Evolutionary conservation across 768 basidiomycete species (phyloP), one percentile per base, ranked within the genome.

Genomic region (Nidula microcarpa): DNA sequence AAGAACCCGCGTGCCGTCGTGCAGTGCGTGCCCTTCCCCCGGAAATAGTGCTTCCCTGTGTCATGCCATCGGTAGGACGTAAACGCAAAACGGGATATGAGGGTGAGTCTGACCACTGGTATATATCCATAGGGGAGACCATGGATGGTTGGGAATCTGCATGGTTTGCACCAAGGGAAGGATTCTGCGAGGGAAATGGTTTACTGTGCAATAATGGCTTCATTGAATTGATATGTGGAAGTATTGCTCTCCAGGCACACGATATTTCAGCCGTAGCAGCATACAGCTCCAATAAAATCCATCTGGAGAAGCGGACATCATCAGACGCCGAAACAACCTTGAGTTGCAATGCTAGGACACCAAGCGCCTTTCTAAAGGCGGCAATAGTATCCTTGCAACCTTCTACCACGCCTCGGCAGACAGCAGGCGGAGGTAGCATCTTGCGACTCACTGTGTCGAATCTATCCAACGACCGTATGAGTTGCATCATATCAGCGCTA

Each of bases 1-100:
- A 98, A 3, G 94, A 96, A n/a, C 94, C 94, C 5, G 91, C 94
- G 66, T 96, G 90, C 36, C 94, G 78, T 43, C 94, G 78, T 18
- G 82, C 78, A 47, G 80, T 85, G 30, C 84, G 83, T 23, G 67
- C 68, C 55, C 78, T 76, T 52, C 69, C 77, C 53, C 52, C 59
- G 39, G 48, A 53, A 8, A 36, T 47, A 23, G 56, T 54, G 56
- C 53, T 64, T 17, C 60, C 66, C 49, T 43, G 58, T 45, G 33
- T 59, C 53, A 8, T 57, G 33, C 48, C 57, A 14, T 60, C 69
- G 41, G 57, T 61, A 56, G 59, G 58, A 30, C 68, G 65, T 14
- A 69, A 65, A 23, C 70, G 70, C 46, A 65, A 60, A 33, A 67
- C 61, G 17, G 65, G 63, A 51, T 49, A 51, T 55, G 17, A 44